phyloP scores from a whole-genome alignment of 768 basidiomycete genomes.

The Solioccasus polychromus region DNA sequence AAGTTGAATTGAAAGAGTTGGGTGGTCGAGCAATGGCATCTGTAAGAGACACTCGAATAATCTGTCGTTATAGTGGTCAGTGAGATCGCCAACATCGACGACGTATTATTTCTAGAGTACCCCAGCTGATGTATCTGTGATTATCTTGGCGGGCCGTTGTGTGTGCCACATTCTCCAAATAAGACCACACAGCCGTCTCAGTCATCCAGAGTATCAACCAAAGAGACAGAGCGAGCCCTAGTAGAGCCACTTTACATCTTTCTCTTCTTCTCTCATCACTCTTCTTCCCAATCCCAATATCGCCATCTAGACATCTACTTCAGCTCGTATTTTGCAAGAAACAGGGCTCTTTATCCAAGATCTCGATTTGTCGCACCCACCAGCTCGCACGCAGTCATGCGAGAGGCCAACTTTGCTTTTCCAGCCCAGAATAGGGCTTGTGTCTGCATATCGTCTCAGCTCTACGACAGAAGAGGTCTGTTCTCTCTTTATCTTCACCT shows the following conservation, averaged over 20 bases:
- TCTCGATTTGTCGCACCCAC: slow-evolving; percentile 16
- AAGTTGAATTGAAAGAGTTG: too few species aligned
- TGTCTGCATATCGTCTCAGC: slow-evolving; percentile 89
- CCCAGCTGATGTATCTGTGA: too few species aligned
- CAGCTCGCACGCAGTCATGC: slow-evolving; percentile 51
- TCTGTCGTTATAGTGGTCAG: too few species aligned
- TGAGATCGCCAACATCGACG: too few species aligned
- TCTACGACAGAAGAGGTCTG: slow-evolving; percentile 92
- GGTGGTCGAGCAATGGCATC: too few species aligned
- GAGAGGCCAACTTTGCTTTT: slow-evolving; percentile 94
- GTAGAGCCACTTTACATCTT: slow-evolving; percentile 16
- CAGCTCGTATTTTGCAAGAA: not conserved
- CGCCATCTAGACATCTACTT: not conserved
- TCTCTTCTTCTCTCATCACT: slow-evolving; percentile 7
- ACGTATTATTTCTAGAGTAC: too few species aligned
- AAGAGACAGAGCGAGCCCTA: slow-evolving; percentile 12
- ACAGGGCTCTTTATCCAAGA: slow-evolving; percentile 8
- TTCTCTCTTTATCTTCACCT: slow-evolving; percentile 8
- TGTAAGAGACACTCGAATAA: too few species aligned
- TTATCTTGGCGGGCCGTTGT: slow-evolving; percentile 1
- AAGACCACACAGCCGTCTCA: slow-evolving; percentile 28
- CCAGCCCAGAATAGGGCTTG: slow-evolving; percentile 93
- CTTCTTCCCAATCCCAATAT: not conserved
- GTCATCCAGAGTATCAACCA: slow-evolving; percentile 33
- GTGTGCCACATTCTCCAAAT: slow-evolving; percentile 31